These are phyloP conservation scores for Dorcoceras hygrometricum DNA, from an alignment of 257 asterid species.

Conservation along the genomic window DNA sequence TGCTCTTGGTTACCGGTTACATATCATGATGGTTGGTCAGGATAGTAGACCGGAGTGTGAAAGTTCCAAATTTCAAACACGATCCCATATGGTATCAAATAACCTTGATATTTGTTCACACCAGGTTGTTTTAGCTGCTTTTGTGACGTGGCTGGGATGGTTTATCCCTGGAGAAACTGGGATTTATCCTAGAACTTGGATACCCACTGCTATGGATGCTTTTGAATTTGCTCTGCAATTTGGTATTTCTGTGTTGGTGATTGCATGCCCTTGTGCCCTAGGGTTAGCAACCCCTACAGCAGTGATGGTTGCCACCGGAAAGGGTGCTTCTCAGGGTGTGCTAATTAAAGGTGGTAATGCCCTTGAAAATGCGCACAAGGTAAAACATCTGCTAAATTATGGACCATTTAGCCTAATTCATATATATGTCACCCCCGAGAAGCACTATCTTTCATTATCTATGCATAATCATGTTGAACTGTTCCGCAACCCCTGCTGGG, in stretches of 20 bases:
- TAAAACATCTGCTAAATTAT: conserved; percentile 25
- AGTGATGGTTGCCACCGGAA: conserved; percentile 98
- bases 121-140: conserved; percentile 80
- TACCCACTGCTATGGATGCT: conserved; percentile 77
- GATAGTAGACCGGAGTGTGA: conserved; percentile 1
- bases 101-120: conserved; percentile 14
- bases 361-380: conserved; percentile 95
- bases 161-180: conserved; percentile 67
- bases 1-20: conserved; percentile 14
- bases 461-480: conserved; percentile 7
- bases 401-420: conserved; percentile 15
- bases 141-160: conserved; percentile 87
- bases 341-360: conserved; percentile 96
- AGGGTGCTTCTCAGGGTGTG: conserved; percentile 96
- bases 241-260: conserved; percentile 87
- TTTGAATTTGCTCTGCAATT: conserved; percentile 95
- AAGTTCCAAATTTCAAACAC: background rate
- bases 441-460: conserved; percentile 2
- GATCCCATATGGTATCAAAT: conserved; percentile 3
- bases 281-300: conserved; percentile 99
- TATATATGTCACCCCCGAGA: background rate
- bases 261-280: conserved; percentile 98
- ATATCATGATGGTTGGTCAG: conserved; percentile 16
- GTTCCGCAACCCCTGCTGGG: conserved; percentile 4
- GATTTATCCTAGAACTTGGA: conserved; percentile 73